Percentiles rank a stretch among this genome's conserved stretches.
These are phyloP conservation scores for Metschnikowia chrysomelidarum DNA, from an alignment of 805 yeast species.

Conservation along the genomic window DNA sequence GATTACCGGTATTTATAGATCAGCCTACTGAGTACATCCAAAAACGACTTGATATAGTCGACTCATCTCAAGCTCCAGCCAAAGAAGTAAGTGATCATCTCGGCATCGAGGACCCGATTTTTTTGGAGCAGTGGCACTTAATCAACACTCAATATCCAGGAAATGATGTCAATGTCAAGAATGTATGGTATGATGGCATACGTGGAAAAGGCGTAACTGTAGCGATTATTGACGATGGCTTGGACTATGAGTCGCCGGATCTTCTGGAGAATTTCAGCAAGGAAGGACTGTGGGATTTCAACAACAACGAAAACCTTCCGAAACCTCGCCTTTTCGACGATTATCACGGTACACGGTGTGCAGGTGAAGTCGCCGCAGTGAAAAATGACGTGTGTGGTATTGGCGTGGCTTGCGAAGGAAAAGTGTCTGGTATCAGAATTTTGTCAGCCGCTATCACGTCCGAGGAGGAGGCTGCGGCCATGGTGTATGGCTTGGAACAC, in stretches of 20 bases:
- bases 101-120: conserved; percentile 78
- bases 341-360: conserved; percentile 95
- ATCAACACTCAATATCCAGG: conserved; percentile 71
- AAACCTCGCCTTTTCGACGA: conserved; percentile 79
- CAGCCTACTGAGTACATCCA: conserved; percentile 5
- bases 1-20: conserved; percentile 53
- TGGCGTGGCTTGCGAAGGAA: conserved; percentile 88
- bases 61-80: conserved; percentile 50
- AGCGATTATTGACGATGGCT: conserved; percentile 92
- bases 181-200: conserved; percentile 77
- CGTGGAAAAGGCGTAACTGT: conserved; percentile 82
- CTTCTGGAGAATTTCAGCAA: conserved; percentile 62
- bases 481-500: conserved; percentile 73
- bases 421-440: conserved; percentile 88
- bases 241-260: conserved; percentile 79
- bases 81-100: conserved; percentile 50
- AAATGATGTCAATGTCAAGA: conserved; percentile 81
- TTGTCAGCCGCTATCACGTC: conserved; percentile 75
- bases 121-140: conserved; percentile 89
- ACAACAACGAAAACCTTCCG: conserved; percentile 71
- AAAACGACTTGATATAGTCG: conserved; percentile 30
- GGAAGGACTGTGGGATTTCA: conserved; percentile 93
- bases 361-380: conserved; percentile 93
- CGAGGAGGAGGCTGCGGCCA: conserved; percentile 88
- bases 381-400: conserved; percentile 90